phyloP scores from a whole-genome alignment of 2,329 filamentous ascomycete genomes.

The Colletotrichum musae region DNA sequence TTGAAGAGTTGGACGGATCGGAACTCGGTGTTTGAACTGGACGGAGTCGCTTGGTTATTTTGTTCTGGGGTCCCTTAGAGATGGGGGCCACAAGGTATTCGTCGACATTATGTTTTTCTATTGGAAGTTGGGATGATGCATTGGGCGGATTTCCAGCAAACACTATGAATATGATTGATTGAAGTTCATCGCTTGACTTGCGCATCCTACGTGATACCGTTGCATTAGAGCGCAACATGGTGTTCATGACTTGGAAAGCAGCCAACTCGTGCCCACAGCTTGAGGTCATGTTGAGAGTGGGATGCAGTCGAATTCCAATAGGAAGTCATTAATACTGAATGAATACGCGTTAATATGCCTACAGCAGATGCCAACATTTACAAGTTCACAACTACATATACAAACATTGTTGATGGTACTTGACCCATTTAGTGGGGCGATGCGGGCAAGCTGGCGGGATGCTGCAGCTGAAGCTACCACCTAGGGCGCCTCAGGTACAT shows the following conservation, averaged over 20 bases:
- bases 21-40: constrained; percentile 35
- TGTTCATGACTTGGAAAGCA: too few species aligned
- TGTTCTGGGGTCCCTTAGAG: constrained; percentile 34
- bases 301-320: not conserved
- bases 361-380: too few species aligned
- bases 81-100: constrained; percentile 23
- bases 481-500: not conserved
- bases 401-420: not conserved
- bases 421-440: constrained; percentile 13
- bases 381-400: too few species aligned
- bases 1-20: constrained; percentile 25
- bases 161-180: constrained; percentile 37
- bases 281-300: too few species aligned
- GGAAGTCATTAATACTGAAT: too few species aligned
- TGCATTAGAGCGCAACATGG: too few species aligned
- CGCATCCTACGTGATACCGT: too few species aligned
- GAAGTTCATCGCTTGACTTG: constrained; percentile 10
- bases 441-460: constrained; percentile 27
- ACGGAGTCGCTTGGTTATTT: constrained; percentile 33
- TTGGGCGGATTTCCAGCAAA: constrained; percentile 39
- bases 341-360: too few species aligned
- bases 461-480: constrained; percentile 26
- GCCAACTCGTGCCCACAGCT: too few species aligned
- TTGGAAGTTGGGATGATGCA: constrained; percentile 34
- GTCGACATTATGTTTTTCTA: not conserved